Evolutionary conservation across 768 basidiomycete species (phyloP).

Genomic region (Agaricus bisporus): DNA sequence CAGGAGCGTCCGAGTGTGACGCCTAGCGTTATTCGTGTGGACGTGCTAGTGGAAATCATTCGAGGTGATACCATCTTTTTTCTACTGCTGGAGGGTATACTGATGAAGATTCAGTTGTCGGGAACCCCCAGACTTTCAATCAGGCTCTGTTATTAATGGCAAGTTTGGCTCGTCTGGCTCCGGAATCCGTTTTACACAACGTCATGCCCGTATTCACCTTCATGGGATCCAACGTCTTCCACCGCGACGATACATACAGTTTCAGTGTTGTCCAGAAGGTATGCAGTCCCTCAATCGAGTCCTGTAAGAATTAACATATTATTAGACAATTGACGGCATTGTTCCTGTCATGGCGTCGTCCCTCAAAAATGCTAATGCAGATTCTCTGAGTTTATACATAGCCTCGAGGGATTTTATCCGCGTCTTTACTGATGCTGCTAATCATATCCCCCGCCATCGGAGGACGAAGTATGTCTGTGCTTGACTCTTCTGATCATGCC

Average conservation of each 20-base stretch:
- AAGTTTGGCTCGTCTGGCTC: slow-evolving; percentile 73
- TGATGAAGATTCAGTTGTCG: slow-evolving; percentile 49
- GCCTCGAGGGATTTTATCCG: slow-evolving; percentile 77
- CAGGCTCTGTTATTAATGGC: slow-evolving; percentile 88
- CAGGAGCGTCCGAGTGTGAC: slow-evolving; percentile 50
- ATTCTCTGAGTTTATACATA: slow-evolving; percentile 55
- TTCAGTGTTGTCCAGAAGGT: slow-evolving; percentile 95
- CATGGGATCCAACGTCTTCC: slow-evolving; percentile 98
- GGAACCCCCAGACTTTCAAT: slow-evolving; percentile 92
- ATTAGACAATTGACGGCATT: slow-evolving; percentile 85
- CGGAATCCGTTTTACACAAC: slow-evolving; percentile 88
- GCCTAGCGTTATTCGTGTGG: slow-evolving; percentile 63
- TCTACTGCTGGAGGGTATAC: neutral
- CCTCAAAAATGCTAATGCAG: slow-evolving; percentile 50
- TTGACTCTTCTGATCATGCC: neutral
- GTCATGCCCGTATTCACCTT: slow-evolving; percentile 99
- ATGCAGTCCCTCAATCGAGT: slow-evolving; percentile 6
- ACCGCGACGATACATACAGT: slow-evolving; percentile 92
- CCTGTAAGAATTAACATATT: slow-evolving; percentile 2
- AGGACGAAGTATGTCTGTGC: slow-evolving; percentile 63
- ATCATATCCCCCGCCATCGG: slow-evolving; percentile 89
- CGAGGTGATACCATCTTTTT: slow-evolving; percentile 42
- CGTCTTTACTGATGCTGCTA: slow-evolving; percentile 90
- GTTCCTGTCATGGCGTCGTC: slow-evolving; percentile 90
- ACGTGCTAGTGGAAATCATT: slow-evolving; percentile 84